A percentile compares a stretch with the other conserved stretches of the same genome.
Conservation (phyloP, 2,329 filamentous ascomycete species). For the Dothistroma pini region DNA sequence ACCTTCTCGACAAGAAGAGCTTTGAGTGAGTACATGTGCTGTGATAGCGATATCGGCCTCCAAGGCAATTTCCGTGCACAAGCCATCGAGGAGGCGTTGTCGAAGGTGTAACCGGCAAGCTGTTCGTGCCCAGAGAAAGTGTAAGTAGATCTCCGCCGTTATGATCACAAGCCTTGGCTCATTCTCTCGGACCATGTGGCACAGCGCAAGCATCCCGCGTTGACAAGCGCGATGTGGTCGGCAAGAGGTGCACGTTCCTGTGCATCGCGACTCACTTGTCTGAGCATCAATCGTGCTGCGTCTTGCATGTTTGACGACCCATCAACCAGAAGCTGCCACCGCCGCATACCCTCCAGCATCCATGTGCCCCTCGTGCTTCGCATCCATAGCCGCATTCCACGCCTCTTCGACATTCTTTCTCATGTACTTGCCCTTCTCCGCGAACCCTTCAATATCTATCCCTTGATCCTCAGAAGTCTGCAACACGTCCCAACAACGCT, state of each 20-base stretch:
- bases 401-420: slow-evolving; percentile 27
- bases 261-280: background rate
- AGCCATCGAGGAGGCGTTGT: background rate
- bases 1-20: no score
- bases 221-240: no score
- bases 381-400: slow-evolving; percentile 15
- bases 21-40: background rate
- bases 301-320: background rate
- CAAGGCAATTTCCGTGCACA: background rate
- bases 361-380: background rate
- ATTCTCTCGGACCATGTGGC: background rate
- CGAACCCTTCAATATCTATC: slow-evolving; percentile 28
- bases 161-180: background rate
- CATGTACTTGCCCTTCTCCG: slow-evolving; percentile 25
- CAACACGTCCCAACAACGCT: slow-evolving; percentile 35
- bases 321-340: background rate
- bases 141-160: background rate
- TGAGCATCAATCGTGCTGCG: no score
- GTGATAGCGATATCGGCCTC: background rate
- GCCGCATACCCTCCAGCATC: background rate
- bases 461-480: slow-evolving; percentile 30
- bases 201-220: background rate
- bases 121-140: background rate
- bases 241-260: background rate
- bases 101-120: background rate